These are phyloP conservation scores for Colletotrichum liriopes DNA, from an alignment of 2,329 filamentous ascomycete species.

Conservation along the genomic window DNA sequence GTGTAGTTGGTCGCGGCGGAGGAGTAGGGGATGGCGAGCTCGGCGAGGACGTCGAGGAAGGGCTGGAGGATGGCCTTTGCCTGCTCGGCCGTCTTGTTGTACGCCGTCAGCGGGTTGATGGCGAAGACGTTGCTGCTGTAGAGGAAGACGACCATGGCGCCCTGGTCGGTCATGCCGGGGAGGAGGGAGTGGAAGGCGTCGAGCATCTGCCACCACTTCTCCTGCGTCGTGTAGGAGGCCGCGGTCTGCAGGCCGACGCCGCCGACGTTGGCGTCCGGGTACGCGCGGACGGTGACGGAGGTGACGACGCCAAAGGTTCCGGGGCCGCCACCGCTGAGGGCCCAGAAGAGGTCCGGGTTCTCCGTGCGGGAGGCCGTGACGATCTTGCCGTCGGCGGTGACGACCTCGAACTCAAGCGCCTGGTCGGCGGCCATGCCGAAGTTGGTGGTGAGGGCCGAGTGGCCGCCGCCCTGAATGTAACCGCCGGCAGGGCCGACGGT, in stretches of 20 bases:
- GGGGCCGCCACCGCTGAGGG: conserved; percentile 71
- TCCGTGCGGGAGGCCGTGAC: conserved; percentile 62
- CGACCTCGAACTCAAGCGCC: conserved; percentile 68
- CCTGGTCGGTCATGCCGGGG: conserved; percentile 64
- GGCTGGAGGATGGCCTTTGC: conserved; percentile 63
- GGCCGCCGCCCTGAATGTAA: conserved; percentile 74
- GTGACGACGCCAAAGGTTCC: conserved; percentile 72
- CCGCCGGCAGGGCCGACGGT: conserved; percentile 73
- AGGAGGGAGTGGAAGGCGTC: conserved; percentile 59
- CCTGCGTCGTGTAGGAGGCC: conserved; percentile 45
- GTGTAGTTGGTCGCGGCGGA: conserved; percentile 45
- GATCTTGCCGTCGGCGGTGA: conserved; percentile 66
- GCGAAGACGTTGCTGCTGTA: conserved; percentile 63
- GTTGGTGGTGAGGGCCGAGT: conserved; percentile 66
- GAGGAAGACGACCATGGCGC: conserved; percentile 65
- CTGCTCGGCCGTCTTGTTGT: conserved; percentile 59
- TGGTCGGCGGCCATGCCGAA: conserved; percentile 75
- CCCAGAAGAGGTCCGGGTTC: conserved; percentile 76
- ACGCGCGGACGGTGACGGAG: conserved; percentile 68
- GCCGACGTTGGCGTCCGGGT: conserved; percentile 60
- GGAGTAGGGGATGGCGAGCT: conserved; percentile 51
- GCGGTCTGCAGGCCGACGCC: conserved; percentile 58
- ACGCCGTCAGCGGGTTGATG: conserved; percentile 64
- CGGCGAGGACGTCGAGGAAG: conserved; percentile 58
- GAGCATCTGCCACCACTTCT: conserved; percentile 66